Conservation (phyloP, 331 rosid species). For the Malus hybrid region DNA sequence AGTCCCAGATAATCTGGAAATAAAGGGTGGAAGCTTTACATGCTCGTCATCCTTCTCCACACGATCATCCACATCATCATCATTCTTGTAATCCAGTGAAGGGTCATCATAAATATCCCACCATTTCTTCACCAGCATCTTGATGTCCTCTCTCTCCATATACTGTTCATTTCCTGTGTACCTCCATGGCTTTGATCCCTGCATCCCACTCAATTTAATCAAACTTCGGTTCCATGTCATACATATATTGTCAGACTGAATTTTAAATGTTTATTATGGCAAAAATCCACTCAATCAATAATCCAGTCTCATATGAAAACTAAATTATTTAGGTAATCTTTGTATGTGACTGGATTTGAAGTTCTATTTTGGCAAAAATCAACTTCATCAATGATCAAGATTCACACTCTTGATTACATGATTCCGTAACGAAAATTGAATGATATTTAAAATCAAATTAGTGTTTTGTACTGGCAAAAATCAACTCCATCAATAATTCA, state of each 20-base stretch:
- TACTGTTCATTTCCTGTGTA: slow-evolving; percentile 35
- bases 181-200: slow-evolving; percentile 55
- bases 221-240: not conserved
- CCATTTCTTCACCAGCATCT: slow-evolving; percentile 37
- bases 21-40: slow-evolving; percentile 11
- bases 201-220: not conserved
- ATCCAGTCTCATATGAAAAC: not conserved
- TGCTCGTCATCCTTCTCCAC: not conserved
- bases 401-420: not conserved
- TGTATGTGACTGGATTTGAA: not conserved
- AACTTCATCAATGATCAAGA: not conserved
- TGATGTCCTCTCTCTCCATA: slow-evolving; percentile 42
- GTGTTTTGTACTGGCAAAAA: too few species aligned
- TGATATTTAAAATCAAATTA: too few species aligned
- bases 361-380: not conserved
- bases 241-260: not conserved
- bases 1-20: slow-evolving; percentile 10
- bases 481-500: too few species aligned
- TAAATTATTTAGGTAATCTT: not conserved
- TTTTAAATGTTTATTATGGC: not conserved
- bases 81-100: slow-evolving; percentile 25
- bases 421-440: too few species aligned
- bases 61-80: not conserved
- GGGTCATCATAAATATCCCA: slow-evolving; percentile 31
- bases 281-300: not conserved